Percentiles rank a stretch among this genome's conserved stretches.
These are phyloP conservation scores for Podaxis sp. DNA, from an alignment of 768 basidiomycete genomes.

Conservation along the genomic window DNA sequence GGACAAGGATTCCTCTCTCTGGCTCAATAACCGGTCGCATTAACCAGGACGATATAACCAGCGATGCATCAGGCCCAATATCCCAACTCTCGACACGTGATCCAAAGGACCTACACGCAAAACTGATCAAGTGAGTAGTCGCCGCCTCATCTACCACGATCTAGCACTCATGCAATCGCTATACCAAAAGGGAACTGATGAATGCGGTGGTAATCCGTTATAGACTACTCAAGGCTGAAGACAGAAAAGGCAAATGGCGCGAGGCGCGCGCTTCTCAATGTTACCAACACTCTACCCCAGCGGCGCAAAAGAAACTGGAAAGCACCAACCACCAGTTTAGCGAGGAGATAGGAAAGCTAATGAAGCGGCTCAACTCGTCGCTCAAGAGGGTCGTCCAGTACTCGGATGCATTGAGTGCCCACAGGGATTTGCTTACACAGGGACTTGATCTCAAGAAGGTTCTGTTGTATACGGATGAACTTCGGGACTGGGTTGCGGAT, in stretches of 20 bases:
- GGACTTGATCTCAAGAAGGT: constrained; percentile 14
- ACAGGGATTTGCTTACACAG: constrained; percentile 3
- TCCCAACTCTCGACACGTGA: background rate
- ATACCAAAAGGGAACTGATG: constrained; percentile 1
- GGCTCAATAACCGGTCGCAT: background rate
- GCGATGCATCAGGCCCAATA: background rate
- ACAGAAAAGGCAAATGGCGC: constrained; percentile 9
- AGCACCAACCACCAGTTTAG: constrained; percentile 3
- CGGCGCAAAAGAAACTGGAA: constrained; percentile 13
- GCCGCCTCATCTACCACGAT: background rate
- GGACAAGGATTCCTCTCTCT: background rate
- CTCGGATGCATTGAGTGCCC: constrained; percentile 12
- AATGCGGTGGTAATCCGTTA: background rate
- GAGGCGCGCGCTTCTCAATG: constrained; percentile 6
- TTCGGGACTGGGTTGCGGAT: constrained; percentile 15
- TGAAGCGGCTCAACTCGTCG: constrained; percentile 1
- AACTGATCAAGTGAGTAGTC: constrained; percentile 7
- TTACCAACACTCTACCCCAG: constrained; percentile 13
- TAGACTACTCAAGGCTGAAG: constrained; percentile 7
- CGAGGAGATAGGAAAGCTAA: constrained; percentile 3
- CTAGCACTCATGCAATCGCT: background rate
- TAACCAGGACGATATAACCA: constrained; percentile 3
- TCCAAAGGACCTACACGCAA: background rate
- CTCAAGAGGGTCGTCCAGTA: constrained; percentile 6
- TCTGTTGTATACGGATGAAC: constrained; percentile 14